Percentiles rank a stretch among this genome's conserved stretches.
Evolutionary conservation across 2,329 filamentous ascomycete species (phyloP).

Genomic region (Cryphonectria parasitica): DNA sequence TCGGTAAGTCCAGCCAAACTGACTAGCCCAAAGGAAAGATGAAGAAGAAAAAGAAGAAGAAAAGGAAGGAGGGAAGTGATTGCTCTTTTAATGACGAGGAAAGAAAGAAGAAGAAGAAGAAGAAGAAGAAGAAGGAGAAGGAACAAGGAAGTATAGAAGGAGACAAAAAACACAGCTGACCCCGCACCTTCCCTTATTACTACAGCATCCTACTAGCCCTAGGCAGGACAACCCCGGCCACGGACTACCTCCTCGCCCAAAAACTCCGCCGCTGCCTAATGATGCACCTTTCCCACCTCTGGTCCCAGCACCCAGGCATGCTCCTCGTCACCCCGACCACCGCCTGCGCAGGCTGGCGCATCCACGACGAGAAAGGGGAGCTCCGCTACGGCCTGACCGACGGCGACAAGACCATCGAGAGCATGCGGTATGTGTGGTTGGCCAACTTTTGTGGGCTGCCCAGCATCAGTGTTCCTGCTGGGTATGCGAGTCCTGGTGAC

Average conservation of each 20-base stretch:
- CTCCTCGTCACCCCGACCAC: slow-evolving; percentile 74
- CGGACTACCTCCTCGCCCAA: slow-evolving; percentile 71
- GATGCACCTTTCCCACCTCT: slow-evolving; percentile 71
- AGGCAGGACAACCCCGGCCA: slow-evolving; percentile 63
- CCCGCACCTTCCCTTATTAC: not conserved
- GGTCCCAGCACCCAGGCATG: slow-evolving; percentile 66
- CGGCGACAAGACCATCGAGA: slow-evolving; percentile 49
- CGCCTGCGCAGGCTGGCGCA: slow-evolving; percentile 50
- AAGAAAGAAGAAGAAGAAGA: not conserved
- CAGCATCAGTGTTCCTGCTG: slow-evolving; percentile 49
- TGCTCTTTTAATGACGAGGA: no score
- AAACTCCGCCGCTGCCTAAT: slow-evolving; percentile 71
- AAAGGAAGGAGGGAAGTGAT: not conserved
- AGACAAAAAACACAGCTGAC: not conserved
- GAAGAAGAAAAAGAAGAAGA: no score
- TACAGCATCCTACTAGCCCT: slow-evolving; percentile 66
- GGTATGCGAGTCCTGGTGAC: slow-evolving; percentile 47
- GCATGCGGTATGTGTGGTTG: slow-evolving; percentile 56
- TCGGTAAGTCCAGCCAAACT: slow-evolving; percentile 17
- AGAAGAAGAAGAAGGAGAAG: no score
- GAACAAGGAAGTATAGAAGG: no score
- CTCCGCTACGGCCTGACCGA: slow-evolving; percentile 48
- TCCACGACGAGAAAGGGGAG: slow-evolving; percentile 41
- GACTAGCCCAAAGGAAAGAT: no score
- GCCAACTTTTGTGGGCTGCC: slow-evolving; percentile 56